These are phyloP conservation scores for Neurospora intermedia DNA, from an alignment of 495 filamentous ascomycete species.

Conservation along the genomic window DNA sequence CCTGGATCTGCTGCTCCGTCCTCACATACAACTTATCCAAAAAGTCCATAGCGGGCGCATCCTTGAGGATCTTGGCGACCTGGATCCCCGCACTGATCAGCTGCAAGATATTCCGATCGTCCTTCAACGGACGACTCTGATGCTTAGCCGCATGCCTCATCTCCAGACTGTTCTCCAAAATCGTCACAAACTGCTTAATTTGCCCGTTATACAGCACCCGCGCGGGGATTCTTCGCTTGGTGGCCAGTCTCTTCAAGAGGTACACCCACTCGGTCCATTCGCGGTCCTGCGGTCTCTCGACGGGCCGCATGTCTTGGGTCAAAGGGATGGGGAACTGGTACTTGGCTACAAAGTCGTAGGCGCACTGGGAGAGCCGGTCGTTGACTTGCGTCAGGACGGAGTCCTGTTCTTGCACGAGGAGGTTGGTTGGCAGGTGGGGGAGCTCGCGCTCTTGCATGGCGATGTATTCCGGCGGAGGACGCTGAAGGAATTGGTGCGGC, in stretches of 20 bases:
- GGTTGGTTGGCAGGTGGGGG: constrained; percentile 70
- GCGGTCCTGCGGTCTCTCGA: constrained; percentile 66
- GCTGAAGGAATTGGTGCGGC: constrained; percentile 66
- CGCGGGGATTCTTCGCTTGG: constrained; percentile 73
- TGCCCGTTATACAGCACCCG: constrained; percentile 77
- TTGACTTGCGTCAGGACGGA: constrained; percentile 68
- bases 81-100: constrained; percentile 77
- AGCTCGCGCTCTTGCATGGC: constrained; percentile 68
- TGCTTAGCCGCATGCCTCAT: constrained; percentile 74
- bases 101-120: constrained; percentile 82
- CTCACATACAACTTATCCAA: constrained; percentile 57
- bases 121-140: constrained; percentile 73
- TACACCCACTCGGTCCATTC: constrained; percentile 90
- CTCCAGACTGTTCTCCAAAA: constrained; percentile 73
- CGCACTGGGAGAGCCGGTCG: constrained; percentile 72
- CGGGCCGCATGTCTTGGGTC: constrained; percentile 66
- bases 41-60: constrained; percentile 69
- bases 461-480: constrained; percentile 51
- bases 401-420: constrained; percentile 75
- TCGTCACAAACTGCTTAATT: constrained; percentile 78
- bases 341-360: constrained; percentile 80
- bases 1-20: constrained; percentile 66
- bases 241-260: constrained; percentile 74
- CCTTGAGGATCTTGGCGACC: constrained; percentile 76
- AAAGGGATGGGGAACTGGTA: constrained; percentile 83